phyloP scores from a whole-genome alignment of 306 rosid genomes.

The Begonia masoniana region DNA sequence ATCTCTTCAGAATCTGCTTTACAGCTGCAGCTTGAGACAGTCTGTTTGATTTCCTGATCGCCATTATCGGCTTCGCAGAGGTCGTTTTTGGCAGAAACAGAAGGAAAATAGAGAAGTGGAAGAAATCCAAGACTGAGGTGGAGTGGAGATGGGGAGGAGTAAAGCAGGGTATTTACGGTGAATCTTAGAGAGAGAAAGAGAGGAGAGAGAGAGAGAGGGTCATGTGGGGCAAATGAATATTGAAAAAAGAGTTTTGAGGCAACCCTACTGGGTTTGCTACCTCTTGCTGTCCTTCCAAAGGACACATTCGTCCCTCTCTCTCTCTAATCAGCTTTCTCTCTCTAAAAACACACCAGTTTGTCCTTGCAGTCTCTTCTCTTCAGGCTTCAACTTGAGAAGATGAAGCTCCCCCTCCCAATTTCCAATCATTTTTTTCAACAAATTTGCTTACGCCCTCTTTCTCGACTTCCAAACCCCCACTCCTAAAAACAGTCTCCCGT shows the following conservation, averaged over 20 bases:
- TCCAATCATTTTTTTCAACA: too few relatives aligned
- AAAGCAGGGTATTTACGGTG: slow-evolving; percentile 41
- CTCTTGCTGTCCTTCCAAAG: slow-evolving; percentile 23
- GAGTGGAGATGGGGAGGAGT: slow-evolving; percentile 5
- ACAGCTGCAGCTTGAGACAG: slow-evolving; percentile 52
- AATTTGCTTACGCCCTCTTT: too few relatives aligned
- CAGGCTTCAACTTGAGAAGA: too few relatives aligned
- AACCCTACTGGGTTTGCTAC: slow-evolving; percentile 19
- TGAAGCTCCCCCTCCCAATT: too few relatives aligned
- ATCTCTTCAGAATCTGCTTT: slow-evolving; percentile 76
- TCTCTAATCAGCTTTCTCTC: neutral
- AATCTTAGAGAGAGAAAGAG: neutral
- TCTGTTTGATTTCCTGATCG: slow-evolving; percentile 38
- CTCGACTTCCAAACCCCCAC: too few relatives aligned
- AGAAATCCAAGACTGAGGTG: neutral
- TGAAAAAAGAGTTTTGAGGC: slow-evolving; percentile 19
- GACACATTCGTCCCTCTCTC: slow-evolving; percentile 59
- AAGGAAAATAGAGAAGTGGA: neutral
- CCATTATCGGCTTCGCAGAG: slow-evolving; percentile 26
- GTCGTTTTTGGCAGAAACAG: too few relatives aligned
- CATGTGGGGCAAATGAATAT: slow-evolving; percentile 32
- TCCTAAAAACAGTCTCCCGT: too few relatives aligned
- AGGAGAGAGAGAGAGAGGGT: slow-evolving; percentile 5
- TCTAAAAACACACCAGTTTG: too few relatives aligned
- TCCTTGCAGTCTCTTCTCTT: too few relatives aligned